Evolutionary conservation across 2,329 filamentous ascomycete species (phyloP).

Genomic region (Lachnellula subtilissima): DNA sequence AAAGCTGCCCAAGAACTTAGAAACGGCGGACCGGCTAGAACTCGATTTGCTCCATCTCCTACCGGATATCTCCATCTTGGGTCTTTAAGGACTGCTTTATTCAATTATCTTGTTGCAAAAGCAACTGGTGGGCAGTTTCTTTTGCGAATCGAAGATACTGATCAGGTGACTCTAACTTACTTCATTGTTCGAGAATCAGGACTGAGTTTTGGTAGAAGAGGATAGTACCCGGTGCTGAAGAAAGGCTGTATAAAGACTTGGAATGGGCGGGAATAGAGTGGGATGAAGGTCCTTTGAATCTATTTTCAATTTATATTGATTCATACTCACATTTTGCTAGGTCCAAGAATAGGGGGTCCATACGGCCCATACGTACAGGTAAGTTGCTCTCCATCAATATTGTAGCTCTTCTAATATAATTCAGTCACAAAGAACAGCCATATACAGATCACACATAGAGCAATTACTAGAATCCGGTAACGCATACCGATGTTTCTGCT

Average conservation of each 20-base stretch:
- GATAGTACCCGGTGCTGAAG: constrained; percentile 73
- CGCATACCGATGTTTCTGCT: constrained; percentile 94
- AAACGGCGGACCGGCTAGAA: constrained; percentile 57
- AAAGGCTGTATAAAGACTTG: constrained; percentile 71
- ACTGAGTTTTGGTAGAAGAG: constrained; percentile 58
- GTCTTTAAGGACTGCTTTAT: constrained; percentile 87
- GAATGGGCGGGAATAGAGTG: constrained; percentile 85
- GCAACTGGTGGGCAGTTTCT: constrained; percentile 87
- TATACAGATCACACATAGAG: constrained; percentile 69
- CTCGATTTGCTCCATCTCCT: constrained; percentile 91
- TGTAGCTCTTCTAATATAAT: constrained; percentile 9
- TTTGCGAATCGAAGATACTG: constrained; percentile 89
- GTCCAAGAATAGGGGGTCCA: constrained; percentile 73
- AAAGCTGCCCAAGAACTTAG: constrained; percentile 30
- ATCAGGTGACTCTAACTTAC: constrained; percentile 55
- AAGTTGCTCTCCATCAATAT: constrained; percentile 19
- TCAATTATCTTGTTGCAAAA: constrained; percentile 87
- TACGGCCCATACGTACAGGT: constrained; percentile 85
- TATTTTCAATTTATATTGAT: neutral
- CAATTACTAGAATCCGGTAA: constrained; percentile 64
- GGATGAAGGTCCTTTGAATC: constrained; percentile 70
- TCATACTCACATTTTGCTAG: constrained; percentile 36
- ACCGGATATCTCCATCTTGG: constrained; percentile 92
- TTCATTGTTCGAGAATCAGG: constrained; percentile 1
- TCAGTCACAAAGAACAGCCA: constrained; percentile 72